Evolutionary conservation across 2,329 filamentous ascomycete species (phyloP).

Genomic region (Hypoxylon sp.): DNA sequence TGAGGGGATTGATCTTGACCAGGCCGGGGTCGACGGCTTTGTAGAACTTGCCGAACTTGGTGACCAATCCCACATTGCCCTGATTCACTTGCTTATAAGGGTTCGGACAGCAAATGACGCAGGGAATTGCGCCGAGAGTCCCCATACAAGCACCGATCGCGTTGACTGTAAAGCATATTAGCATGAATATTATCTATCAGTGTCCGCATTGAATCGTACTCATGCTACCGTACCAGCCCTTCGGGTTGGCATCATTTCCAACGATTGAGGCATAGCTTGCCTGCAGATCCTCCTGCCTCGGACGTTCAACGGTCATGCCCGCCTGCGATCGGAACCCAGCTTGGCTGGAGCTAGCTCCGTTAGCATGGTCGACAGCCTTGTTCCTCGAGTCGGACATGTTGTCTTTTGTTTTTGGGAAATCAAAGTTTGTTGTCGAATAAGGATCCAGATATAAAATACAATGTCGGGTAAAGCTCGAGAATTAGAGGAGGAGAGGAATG

Average conservation of each 20-base stretch:
- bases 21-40: slow-evolving; percentile 96
- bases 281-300: slow-evolving; percentile 86
- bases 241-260: slow-evolving; percentile 75
- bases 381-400: slow-evolving; percentile 41
- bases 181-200: slow-evolving; percentile 6
- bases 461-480: not conserved
- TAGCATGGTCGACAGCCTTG: slow-evolving; percentile 46
- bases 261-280: slow-evolving; percentile 79
- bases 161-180: slow-evolving; percentile 69
- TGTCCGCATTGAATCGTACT: slow-evolving; percentile 26
- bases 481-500: slow-evolving; percentile 13
- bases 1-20: slow-evolving; percentile 96
- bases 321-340: slow-evolving; percentile 65
- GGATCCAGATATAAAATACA: slow-evolving; percentile 6
- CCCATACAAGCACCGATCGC: slow-evolving; percentile 81
- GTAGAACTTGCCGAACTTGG: slow-evolving; percentile 95
- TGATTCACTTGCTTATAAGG: slow-evolving; percentile 94
- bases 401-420: slow-evolving; percentile 1
- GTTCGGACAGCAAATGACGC: slow-evolving; percentile 93
- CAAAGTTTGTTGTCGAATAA: slow-evolving; percentile 13
- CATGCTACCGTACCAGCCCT: slow-evolving; percentile 93
- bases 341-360: slow-evolving; percentile 36
- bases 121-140: slow-evolving; percentile 86
- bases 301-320: slow-evolving; percentile 82
- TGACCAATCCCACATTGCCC: slow-evolving; percentile 95